Base-by-base conservation (phyloP, 208 protist genomes). In the Angomonas deanei region DNA sequence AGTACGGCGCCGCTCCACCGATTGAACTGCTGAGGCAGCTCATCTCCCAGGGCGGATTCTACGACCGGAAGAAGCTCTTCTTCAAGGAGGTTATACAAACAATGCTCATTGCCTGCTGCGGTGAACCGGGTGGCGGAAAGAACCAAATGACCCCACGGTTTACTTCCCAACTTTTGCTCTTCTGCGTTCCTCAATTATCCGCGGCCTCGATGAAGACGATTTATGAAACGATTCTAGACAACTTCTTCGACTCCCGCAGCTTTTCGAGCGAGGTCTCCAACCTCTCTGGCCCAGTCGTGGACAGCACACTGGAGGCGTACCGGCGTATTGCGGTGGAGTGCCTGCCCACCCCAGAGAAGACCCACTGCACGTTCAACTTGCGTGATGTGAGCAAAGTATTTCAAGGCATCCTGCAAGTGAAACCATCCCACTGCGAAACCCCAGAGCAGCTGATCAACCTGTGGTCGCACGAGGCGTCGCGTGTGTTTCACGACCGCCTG, bases 361-460 rank as follows among this genome's bases (percentile, higher is more conserved):
- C 89, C 10, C 98, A 99, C 78, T 99, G 98, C 82, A 98, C 96
- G 17, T 99, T 99, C 88, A 99, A 99, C 80, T 63, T 99, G 66
- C 89, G 98, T 42, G 98, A 99, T 66, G 80, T 99, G 26, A 90
- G 88, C 60, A 98, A 98, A 56, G 96, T 99, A 56, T 78, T 99
- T 32, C 97, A 98, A 68, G 98, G 94, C 38, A 82, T 98, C 27
- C 78, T 97, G 74, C 92, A 94, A 69, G 74, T 94, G 13, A 81
- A 86, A 34, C 76, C 92, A 0, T 65, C 75, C 6, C 70, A 85
- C 60, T 82, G 97, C 33, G 28, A 61, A 15, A 78, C 80, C 6
- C 53, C 64, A 4, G 32, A 65, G 31, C 61, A 66, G 26, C 33
- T 99, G n/a, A 64, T 97, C 39, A 58, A 86, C 24, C 81, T 97